Evolutionary conservation across 2,329 filamentous ascomycete species (phyloP), one percentile per base, ranked within the genome.

Genomic region (Fusarium neocosmosporiellum): DNA sequence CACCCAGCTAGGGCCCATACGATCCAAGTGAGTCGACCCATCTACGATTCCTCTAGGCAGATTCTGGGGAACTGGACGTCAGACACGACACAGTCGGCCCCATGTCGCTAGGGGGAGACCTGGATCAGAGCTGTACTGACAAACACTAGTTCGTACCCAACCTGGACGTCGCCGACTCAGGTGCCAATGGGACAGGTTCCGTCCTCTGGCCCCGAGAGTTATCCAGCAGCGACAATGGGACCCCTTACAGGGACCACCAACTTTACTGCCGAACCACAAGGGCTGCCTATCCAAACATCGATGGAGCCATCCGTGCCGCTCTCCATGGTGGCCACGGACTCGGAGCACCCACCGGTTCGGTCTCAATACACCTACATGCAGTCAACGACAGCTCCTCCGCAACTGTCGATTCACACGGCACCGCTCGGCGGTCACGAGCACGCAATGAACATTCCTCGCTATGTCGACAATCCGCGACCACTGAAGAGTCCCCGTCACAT

Each of bases 321-420:
- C 16, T 85, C 87, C 6, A 79, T 90, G 65, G 81, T 85, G 9
- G 80, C 85, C 4, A 83, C 83, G 69, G 87, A 89, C 24, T 85
- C 87, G 62, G 83, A 85, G 18, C 80, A 82, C 29, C 80, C 85
- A 10, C 80, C 84, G 2, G 86, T 89, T 63, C 85, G 88, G 59
- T 85, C 88, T 4, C 87, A 88, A 71, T 90, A 88, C 77, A 85
- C 86, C 14, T 90, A 90, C 77, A 83, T 86, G 29, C 85, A 86
- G 34, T 82, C 86, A 14, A 84, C 86, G 6, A 85, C 86, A 6
- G 85, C 86, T 2, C 83, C 88, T 7, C 83, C 86, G 5, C 87
- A 88, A 54, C 80, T 89, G 5, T 85, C 88, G 80, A 41, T 85
- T 81, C 53, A 79, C 79, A 72, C 79, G 50, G 70, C 80, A 54